Evolutionary conservation across 306 rosid genomes (phyloP).

Genomic region (Abrus pulchellus): DNA sequence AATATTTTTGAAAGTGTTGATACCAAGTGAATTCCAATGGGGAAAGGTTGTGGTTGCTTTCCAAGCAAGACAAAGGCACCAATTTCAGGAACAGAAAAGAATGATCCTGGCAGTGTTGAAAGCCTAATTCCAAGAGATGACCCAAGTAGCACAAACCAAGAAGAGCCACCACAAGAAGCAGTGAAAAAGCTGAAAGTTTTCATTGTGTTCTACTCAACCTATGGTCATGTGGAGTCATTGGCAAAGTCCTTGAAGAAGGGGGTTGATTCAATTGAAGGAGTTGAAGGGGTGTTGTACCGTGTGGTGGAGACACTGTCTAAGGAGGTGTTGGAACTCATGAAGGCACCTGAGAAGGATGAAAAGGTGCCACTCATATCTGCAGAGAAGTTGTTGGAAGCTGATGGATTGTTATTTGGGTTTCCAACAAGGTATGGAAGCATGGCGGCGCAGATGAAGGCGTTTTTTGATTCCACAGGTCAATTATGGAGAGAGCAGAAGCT

Average conservation of each 20-base stretch:
- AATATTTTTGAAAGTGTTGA: not conserved
- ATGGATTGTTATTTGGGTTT: slow-evolving; percentile 80
- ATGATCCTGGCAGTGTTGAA: slow-evolving; percentile 48
- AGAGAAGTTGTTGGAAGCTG: slow-evolving; percentile 74
- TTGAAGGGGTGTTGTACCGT: slow-evolving; percentile 74
- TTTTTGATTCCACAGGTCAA: slow-evolving; percentile 67
- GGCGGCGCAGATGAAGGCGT: slow-evolving; percentile 85
- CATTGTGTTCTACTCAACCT: slow-evolving; percentile 78
- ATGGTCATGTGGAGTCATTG: slow-evolving; percentile 79
- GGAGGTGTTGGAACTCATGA: slow-evolving; percentile 69
- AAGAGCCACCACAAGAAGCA: slow-evolving; percentile 1
- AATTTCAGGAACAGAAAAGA: slow-evolving; percentile 47
- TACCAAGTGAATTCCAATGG: slow-evolving; percentile 53
- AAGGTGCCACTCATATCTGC: slow-evolving; percentile 61
- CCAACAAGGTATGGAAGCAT: slow-evolving; percentile 81
- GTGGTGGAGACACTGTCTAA: slow-evolving; percentile 71
- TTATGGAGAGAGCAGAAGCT: slow-evolving; percentile 77
- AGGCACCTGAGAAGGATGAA: slow-evolving; percentile 64
- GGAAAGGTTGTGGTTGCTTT: slow-evolving; percentile 81
- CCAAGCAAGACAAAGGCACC: slow-evolving; percentile 72
- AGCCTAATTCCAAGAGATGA: slow-evolving; percentile 34
- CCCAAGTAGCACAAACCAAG: slow-evolving; percentile 39
- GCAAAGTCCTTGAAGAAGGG: slow-evolving; percentile 74
- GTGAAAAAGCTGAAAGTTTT: slow-evolving; percentile 61
- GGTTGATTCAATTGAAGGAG: slow-evolving; percentile 72